These are phyloP conservation scores for Spergularia bocconei DNA, from an alignment of 148 eudicot species.

Conservation along the genomic window DNA sequence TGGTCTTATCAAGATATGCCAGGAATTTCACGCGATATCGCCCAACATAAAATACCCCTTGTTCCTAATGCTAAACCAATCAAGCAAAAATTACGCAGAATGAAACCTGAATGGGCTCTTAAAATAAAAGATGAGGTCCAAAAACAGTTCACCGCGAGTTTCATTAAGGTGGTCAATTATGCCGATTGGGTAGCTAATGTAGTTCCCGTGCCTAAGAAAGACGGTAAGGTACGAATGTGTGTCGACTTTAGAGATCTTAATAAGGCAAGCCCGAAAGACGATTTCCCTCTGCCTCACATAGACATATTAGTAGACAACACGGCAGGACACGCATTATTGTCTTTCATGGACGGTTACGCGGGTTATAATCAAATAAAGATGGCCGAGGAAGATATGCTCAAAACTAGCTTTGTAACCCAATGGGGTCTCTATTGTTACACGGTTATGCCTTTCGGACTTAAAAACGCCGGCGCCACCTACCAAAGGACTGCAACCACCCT, in stretches of 20 bases:
- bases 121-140: not conserved
- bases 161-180: too few relatives aligned
- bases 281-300: not conserved
- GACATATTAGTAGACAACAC: not conserved
- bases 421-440: not conserved
- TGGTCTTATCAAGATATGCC: not conserved
- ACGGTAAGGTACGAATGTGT: not conserved
- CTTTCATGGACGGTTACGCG: not conserved
- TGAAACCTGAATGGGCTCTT: not conserved
- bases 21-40: not conserved
- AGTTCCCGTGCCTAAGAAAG: not conserved
- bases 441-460: not conserved
- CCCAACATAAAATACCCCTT: not conserved
- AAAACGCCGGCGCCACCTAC: not conserved
- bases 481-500: not conserved
- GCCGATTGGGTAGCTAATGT: not conserved
- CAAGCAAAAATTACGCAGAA: not conserved
- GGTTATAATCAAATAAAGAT: not conserved
- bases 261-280: not conserved
- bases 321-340: not conserved
- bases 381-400: too few relatives aligned
- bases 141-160: not conserved
- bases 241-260: not conserved
- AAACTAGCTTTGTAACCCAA: too few relatives aligned
- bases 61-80: not conserved